Base-by-base conservation (phyloP, 73 alveolate species). In the Durusdinium trenchii region DNA sequence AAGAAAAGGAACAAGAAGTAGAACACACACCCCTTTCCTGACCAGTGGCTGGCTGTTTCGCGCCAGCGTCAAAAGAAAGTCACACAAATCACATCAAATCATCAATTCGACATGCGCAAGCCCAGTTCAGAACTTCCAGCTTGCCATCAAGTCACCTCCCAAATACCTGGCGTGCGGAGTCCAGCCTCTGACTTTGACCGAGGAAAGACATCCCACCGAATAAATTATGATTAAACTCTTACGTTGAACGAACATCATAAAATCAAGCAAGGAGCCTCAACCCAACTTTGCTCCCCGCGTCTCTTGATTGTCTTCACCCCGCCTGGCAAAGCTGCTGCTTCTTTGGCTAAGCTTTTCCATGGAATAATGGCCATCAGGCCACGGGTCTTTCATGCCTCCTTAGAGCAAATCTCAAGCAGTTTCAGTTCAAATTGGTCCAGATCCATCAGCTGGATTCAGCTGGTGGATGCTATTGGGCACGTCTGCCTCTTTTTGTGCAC, bases 361-460 rank as follows among this genome's bases (percentile, higher is more conserved):
- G 9, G 69, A 45, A 79, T 79, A 79, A n/a, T 79, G 90, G 3
- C 90, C 90, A 79, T 79, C 90, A 23, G 90, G 90, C 90, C 90
- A 79, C 16, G 90, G 90, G n/a, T 79, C 90, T 46, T 45, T 45
- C 90, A 79, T 79, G 69, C 90, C 67, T 79, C 90, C 69, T 47
- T 6, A n/a, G n/a, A n/a, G n/a, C n/a, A n/a, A n/a, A n/a, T n/a
- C n/a, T n/a, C n/a, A n/a, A n/a, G n/a, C n/a, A n/a, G n/a, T n/a
- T n/a, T n/a, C n/a, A n/a, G n/a, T n/a, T n/a, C n/a, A n/a, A n/a
- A n/a, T n/a, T n/a, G n/a, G n/a, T n/a, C n/a, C n/a, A n/a, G n/a
- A n/a, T n/a, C n/a, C n/a, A n/a, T n/a, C n/a, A n/a, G n/a, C n/a
- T n/a, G n/a, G n/a, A n/a, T n/a, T n/a, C n/a, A n/a, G n/a, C n/a